Conservation (phyloP, 805 yeast genomes). For the Candida xiaguanensis region DNA sequence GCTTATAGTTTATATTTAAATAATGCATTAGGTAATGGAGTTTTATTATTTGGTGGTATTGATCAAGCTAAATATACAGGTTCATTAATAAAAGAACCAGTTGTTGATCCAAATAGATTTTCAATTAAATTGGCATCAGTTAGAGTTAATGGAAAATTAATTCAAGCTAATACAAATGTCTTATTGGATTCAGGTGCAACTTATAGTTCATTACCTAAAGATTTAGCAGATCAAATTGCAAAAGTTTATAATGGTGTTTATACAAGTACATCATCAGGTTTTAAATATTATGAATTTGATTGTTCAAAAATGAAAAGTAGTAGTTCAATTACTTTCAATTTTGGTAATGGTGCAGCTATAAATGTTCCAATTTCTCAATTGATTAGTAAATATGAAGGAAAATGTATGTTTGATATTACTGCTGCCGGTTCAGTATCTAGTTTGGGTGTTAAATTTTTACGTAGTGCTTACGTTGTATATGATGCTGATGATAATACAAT, state of each 20-base stretch:
- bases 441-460: conserved; percentile 64
- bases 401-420: conserved; percentile 28
- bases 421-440: conserved; percentile 1
- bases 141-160: conserved; percentile 14
- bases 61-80: conserved; percentile 27
- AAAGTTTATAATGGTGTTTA: conserved; percentile 10
- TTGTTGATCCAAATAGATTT: conserved; percentile 14
- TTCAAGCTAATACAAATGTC: conserved; percentile 18
- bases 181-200: conserved; percentile 36
- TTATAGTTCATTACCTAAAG: conserved; percentile 40
- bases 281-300: neutral
- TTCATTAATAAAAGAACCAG: conserved; percentile 11
- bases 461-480: conserved; percentile 62
- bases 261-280: conserved; percentile 13
- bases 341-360: conserved; percentile 25
- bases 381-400: conserved; percentile 11
- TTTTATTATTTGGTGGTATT: conserved; percentile 31
- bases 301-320: conserved; percentile 7
- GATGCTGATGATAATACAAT: conserved; percentile 56
- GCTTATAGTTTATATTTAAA: conserved; percentile 38
- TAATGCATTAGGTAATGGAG: conserved; percentile 19
- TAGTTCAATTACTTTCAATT: neutral
- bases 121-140: conserved; percentile 45
- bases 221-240: conserved; percentile 12
- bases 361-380: conserved; percentile 41